These are phyloP conservation scores for Filobasidium wieringae DNA, from an alignment of 768 basidiomycete genomes.

Conservation along the genomic window DNA sequence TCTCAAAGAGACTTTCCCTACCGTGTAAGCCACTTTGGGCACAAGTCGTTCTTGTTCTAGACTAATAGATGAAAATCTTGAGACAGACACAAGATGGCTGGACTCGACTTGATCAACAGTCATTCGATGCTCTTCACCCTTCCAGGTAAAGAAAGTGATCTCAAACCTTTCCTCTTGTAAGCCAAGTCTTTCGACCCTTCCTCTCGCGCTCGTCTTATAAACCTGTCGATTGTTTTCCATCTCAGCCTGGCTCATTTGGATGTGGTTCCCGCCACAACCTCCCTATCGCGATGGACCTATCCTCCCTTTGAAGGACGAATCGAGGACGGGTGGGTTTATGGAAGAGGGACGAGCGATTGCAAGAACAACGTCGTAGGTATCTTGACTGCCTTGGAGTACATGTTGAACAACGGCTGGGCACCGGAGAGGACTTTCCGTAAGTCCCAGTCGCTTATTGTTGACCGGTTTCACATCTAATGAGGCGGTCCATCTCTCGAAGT, in stretches of 20 bases:
- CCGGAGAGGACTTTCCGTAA: constrained; percentile 1
- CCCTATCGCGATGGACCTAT: constrained; percentile 50
- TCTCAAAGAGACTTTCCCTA: constrained; percentile 5
- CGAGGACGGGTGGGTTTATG: constrained; percentile 10
- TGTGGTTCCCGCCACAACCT: constrained; percentile 57
- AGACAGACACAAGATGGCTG: constrained; percentile 3
- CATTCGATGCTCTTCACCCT: constrained; percentile 65
- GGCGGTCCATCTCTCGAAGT: not conserved
- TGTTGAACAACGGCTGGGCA: constrained; percentile 7
- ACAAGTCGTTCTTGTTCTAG: too few relatives aligned
- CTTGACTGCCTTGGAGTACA: constrained; percentile 9
- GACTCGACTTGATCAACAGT: constrained; percentile 59
- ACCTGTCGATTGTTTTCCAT: not conserved
- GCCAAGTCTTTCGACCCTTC: not conserved
- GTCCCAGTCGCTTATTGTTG: not conserved
- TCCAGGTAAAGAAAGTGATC: constrained; percentile 50
- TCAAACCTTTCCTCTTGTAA: constrained; percentile 53
- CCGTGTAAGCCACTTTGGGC: constrained; percentile 2
- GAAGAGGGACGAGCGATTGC: constrained; percentile 58
- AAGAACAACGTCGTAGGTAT: constrained; percentile 32
- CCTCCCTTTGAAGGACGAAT: constrained; percentile 52
- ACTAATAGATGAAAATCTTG: too few relatives aligned
- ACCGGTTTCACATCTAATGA: not conserved
- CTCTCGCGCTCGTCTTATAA: not conserved
- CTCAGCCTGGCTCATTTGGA: constrained; percentile 39